phyloP scores from a whole-genome alignment of 768 basidiomycete species.

The Russula dissimulans region DNA sequence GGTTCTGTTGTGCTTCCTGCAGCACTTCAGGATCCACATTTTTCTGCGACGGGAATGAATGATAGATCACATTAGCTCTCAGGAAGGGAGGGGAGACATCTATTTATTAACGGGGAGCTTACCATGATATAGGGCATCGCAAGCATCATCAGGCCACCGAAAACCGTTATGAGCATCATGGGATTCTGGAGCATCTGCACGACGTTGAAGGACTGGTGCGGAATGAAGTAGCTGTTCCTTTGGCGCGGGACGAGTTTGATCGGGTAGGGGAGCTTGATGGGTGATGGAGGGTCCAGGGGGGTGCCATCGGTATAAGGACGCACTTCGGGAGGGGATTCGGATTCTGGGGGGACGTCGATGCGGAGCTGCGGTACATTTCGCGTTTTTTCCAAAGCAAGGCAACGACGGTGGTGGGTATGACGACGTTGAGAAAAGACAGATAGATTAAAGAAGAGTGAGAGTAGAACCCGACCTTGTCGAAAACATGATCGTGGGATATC shows the following conservation, averaged over 20 bases:
- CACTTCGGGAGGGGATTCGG: constrained; percentile 40
- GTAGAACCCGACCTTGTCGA: constrained; percentile 50
- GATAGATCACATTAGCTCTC: background rate
- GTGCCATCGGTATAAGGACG: constrained; percentile 61
- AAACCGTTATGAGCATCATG: constrained; percentile 74
- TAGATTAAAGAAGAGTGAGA: background rate
- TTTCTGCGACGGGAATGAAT: constrained; percentile 38
- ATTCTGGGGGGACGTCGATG: constrained; percentile 44
- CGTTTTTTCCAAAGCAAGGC: background rate
- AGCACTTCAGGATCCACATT: constrained; percentile 64
- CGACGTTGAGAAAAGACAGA: background rate
- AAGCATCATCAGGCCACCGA: constrained; percentile 57
- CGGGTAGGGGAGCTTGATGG: constrained; percentile 51
- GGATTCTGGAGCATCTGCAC: constrained; percentile 72
- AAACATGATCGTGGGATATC: constrained; percentile 52
- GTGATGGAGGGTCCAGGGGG: constrained; percentile 49
- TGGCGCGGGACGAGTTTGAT: constrained; percentile 45
- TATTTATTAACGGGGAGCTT: constrained; percentile 6
- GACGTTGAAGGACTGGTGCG: constrained; percentile 64
- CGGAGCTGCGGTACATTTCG: constrained; percentile 41
- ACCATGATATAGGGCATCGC: constrained; percentile 74
- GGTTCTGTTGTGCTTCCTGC: constrained; percentile 54
- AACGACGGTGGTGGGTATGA: background rate
- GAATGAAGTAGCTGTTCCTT: constrained; percentile 56
- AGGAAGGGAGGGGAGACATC: background rate